These are phyloP conservation scores for Hippophae gyantsensis DNA, from an alignment of 306 rosid genomes.

Conservation along the genomic window DNA sequence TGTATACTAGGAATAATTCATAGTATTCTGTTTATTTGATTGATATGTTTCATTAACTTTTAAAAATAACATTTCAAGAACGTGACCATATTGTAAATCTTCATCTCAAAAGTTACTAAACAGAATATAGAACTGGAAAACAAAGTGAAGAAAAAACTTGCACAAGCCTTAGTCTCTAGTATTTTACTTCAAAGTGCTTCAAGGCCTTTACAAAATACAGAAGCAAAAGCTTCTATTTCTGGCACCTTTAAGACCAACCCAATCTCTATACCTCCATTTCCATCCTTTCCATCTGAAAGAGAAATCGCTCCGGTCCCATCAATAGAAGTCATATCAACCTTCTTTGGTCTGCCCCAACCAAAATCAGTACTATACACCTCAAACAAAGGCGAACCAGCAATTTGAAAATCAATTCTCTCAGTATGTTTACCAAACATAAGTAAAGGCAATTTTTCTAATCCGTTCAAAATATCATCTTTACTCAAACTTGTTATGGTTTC, in stretches of 20 bases:
- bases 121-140: no score
- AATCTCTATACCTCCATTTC: conserved; percentile 24
- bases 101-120: no score
- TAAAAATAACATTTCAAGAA: no score
- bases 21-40: no score
- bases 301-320: conserved; percentile 13
- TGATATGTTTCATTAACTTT: no score
- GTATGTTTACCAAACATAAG: neutral
- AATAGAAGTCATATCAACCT: conserved; percentile 25
- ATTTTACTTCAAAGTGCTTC: conserved; percentile 2
- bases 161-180: no score
- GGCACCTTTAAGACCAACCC: conserved; percentile 11
- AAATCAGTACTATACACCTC: conserved; percentile 29
- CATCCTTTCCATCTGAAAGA: conserved; percentile 15
- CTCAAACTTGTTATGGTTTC: conserved; percentile 12
- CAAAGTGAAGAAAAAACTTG: no score
- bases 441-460: conserved; percentile 17
- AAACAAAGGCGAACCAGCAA: conserved; percentile 30
- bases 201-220: conserved; percentile 14
- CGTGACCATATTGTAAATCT: no score
- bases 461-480: conserved; percentile 4
- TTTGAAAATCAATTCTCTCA: neutral
- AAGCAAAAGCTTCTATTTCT: conserved; percentile 19
- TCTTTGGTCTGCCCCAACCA: conserved; percentile 43
- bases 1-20: no score